Evolutionary conservation across 768 basidiomycete genomes (phyloP), one percentile per base, ranked within the genome.

Genomic region (Leccinellum albellum): DNA sequence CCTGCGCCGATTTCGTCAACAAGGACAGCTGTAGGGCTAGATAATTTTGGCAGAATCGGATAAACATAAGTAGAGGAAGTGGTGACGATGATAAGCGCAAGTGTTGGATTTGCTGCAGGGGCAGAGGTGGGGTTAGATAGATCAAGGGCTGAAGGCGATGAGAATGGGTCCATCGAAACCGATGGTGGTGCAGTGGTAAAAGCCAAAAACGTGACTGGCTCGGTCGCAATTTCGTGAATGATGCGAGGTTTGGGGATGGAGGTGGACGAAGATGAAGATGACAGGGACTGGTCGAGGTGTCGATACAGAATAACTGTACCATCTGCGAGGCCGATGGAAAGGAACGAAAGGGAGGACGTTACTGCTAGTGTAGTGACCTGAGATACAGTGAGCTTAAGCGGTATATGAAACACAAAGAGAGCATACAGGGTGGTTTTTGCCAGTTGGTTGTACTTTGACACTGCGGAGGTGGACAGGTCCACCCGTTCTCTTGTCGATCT

Each of bases 281-380:
- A 81, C 32, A 96, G 78, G 1, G 94, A 94, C 68, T 98, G 94
- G 69, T 95, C 88, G 20, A 98, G 78, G 66, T 98, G 92, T 7
- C 92, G 85, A 69, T 92, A 96, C 15, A 97, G 78, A 9, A 98
- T 79, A 15, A 97, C 95, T 0, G 91, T 91, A 24, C 97, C 97
- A 66, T 98, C 95, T 6, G 87, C 94, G n/a, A 98, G 82, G 14
- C 95, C 97, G 40, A 98, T 82, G 6, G 95, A 88, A 24, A 99
- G 83, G 70, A 94, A 91, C 0, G 90, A 83, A 4, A 97, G 78
- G 17, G 82, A 81, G 6, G 83, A 74, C 0, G 95, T 89, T 21
- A 94, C 75, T 0, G 94, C 91, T 42, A 97, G 76, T 2, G 88
- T 83, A 2, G 91, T 86, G 12, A 95, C 85, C 84, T 90, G 50